Evolutionary conservation across 2,329 filamentous ascomycete genomes (phyloP).

Genomic region (Phoma sp.): DNA sequence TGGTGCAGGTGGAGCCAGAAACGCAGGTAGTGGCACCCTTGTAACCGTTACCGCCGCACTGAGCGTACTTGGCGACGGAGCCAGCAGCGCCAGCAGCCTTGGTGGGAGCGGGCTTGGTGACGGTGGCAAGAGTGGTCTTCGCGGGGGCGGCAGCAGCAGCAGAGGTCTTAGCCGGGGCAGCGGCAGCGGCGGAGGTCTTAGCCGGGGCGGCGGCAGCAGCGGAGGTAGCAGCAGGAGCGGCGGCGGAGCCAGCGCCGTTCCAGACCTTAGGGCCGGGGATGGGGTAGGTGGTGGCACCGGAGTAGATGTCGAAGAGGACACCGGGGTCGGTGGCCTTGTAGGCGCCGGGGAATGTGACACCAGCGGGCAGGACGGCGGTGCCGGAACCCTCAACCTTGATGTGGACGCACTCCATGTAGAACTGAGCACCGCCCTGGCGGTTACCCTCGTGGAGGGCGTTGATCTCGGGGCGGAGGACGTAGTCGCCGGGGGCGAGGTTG

Average conservation of each 20-base stretch:
- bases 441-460: slow-evolving; percentile 55
- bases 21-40: slow-evolving; percentile 52
- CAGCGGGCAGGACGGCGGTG: slow-evolving; percentile 42
- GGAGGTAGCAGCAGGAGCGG: slow-evolving; percentile 21
- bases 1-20: slow-evolving; percentile 49
- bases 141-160: slow-evolving; percentile 18
- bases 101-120: slow-evolving; percentile 26
- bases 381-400: slow-evolving; percentile 49
- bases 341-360: slow-evolving; percentile 56
- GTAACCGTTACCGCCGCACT: slow-evolving; percentile 57
- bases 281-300: slow-evolving; percentile 44
- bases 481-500: slow-evolving; percentile 50
- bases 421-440: slow-evolving; percentile 49
- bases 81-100: slow-evolving; percentile 15
- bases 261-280: slow-evolving; percentile 47
- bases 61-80: slow-evolving; percentile 37
- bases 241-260: slow-evolving; percentile 31
- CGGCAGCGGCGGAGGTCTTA: slow-evolving; percentile 18
- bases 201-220: slow-evolving; percentile 13
- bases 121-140: slow-evolving; percentile 30
- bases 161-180: slow-evolving; percentile 19
- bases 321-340: slow-evolving; percentile 51
- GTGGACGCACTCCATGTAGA: slow-evolving; percentile 56
- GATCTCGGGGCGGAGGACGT: slow-evolving; percentile 55
- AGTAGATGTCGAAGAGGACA: slow-evolving; percentile 54